These are phyloP conservation scores for Lagenaria siceraria DNA, from an alignment of 306 rosid species.

Conservation along the genomic window DNA sequence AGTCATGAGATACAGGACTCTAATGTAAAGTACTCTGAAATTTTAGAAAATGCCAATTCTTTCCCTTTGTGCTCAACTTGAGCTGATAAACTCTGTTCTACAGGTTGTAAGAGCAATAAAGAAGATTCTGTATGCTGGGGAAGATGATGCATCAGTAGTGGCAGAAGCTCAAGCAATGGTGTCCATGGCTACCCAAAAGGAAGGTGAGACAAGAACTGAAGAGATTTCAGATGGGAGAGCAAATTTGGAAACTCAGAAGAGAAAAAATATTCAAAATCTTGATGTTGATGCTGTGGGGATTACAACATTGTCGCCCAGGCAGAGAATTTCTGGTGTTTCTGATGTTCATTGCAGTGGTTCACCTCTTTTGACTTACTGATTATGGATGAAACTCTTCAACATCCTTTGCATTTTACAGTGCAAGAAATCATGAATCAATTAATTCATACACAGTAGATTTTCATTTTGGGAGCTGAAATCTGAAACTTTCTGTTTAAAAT, in stretches of 20 bases:
- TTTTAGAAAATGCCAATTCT: background rate
- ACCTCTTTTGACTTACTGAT: constrained; percentile 63
- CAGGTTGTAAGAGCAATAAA: constrained; percentile 73
- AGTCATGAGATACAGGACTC: constrained; percentile 54
- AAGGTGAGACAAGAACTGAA: constrained; percentile 15
- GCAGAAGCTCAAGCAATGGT: constrained; percentile 83
- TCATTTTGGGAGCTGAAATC: background rate
- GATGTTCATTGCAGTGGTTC: constrained; percentile 87
- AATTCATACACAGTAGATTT: background rate
- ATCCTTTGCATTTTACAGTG: background rate
- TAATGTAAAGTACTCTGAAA: background rate
- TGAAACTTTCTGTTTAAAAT: background rate
- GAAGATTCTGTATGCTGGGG: constrained; percentile 80
- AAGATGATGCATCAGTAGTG: constrained; percentile 58
- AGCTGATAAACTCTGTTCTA: background rate
- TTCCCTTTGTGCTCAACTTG: background rate
- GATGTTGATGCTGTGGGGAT: constrained; percentile 58
- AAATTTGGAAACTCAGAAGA: constrained; percentile 57
- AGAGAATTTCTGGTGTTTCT: constrained; percentile 61
- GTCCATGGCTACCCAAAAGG: constrained; percentile 9
- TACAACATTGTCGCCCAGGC: constrained; percentile 62
- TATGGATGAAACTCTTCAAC: background rate
- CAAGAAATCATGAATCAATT: background rate
- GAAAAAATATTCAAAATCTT: constrained; percentile 49
- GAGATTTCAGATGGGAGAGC: constrained; percentile 45